phyloP scores from a whole-genome alignment of 305 asterid species.

The Fraxinus platypoda region DNA sequence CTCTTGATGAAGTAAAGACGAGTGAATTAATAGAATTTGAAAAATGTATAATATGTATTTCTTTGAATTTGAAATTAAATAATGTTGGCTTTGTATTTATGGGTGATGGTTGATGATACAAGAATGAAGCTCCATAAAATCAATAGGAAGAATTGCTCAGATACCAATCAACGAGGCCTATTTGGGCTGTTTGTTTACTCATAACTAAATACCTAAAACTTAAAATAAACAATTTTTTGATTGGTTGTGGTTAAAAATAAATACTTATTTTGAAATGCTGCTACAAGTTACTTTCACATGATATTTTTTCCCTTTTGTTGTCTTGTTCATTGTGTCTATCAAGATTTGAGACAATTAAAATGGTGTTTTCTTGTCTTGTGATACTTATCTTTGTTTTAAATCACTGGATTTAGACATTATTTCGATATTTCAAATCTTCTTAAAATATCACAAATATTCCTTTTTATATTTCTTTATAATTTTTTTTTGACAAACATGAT shows the following conservation, averaged over 20 bases:
- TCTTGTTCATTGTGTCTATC: background rate
- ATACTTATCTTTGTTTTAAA: background rate
- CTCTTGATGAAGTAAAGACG: background rate
- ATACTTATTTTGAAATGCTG: too few relatives aligned
- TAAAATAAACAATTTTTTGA: too few relatives aligned
- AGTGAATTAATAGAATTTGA: background rate
- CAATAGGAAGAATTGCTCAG: background rate
- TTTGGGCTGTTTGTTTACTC: background rate
- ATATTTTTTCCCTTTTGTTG: background rate
- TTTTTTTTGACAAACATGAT: too few relatives aligned
- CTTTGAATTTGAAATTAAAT: background rate
- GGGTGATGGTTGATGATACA: background rate
- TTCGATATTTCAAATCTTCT: background rate
- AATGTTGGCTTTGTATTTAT: background rate
- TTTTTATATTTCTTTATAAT: too few relatives aligned
- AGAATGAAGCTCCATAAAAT: too few relatives aligned
- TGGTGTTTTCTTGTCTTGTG: background rate
- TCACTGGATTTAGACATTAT: background rate
- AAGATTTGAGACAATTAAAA: background rate
- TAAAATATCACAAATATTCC: too few relatives aligned
- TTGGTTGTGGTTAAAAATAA: background rate
- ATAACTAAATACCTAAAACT: background rate
- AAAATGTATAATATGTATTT: background rate
- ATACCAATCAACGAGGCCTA: background rate
- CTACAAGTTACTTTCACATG: background rate